Evolutionary conservation across 331 rosid species (phyloP), one percentile per base, ranked within the genome.

Genomic region (Pyrus hybrid): DNA sequence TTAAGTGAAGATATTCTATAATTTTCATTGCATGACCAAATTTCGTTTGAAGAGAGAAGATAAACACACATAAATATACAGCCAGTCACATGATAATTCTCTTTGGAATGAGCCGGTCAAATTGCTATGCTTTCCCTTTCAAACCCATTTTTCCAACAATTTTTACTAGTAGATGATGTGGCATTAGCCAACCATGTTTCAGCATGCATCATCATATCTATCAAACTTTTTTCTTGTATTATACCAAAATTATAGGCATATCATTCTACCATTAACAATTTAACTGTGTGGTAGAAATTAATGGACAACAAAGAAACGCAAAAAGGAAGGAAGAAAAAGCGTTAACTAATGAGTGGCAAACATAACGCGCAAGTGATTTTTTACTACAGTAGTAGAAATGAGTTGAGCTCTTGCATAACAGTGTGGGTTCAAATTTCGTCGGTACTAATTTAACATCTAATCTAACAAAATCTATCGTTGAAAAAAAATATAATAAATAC

Each of bases 231-330:
- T 61, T 26, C 41, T 47, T 18, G 79, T 69, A 3, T 74, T 53
- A 70, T 67, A 79, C n/a, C 71, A 74, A 74, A 73, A 80, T 74
- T 32, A 80, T 80, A 74, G 29, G 72, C 51, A 35, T 74, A 80
- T 80, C 63, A 78, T 35, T 8, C 1, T 9, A 37, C 43, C 43
- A 37, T 37, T 37, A 10, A 37, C 45, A 37, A 37, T 37, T 74
- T 80, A 47, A 74, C 47, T 60, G 54, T 43, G 14, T 25, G 18
- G 35, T 28, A 6, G 7, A 32, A 49, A 47, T 13, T 25, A 10
- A n/a, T 35, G 43, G 60, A 29, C 18, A 45, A 25, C 49, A 37
- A 0, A 7, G 45, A 13, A 43, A 68, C 8, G 20, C 5, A 26
- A 56, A 22, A 73, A 6, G 53, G 41, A 18, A 32, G 51, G n/a